Conservation (phyloP, 106 monocot genomes). For the Dactylorhiza incarnata region DNA sequence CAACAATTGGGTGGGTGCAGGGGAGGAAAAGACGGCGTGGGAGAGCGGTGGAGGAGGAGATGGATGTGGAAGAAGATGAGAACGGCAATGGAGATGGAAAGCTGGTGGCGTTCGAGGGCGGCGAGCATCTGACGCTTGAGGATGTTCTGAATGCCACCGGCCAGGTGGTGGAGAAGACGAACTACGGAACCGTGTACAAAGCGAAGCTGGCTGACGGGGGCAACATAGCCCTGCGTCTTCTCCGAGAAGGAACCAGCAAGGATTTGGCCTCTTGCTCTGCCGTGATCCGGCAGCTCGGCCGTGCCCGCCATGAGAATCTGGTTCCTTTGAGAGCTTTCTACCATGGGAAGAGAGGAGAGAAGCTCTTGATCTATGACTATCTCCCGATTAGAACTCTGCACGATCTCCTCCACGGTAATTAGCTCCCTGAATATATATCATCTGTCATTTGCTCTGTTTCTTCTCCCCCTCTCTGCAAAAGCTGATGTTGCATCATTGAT, state of each 20-base stretch:
- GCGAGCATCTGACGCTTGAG: conserved; percentile 81
- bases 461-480: not conserved
- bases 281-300: conserved; percentile 50
- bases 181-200: conserved; percentile 89
- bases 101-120: conserved; percentile 75
- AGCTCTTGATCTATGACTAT: conserved; percentile 92
- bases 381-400: conserved; percentile 51
- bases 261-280: conserved; percentile 50
- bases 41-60: conserved; percentile 25
- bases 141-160: conserved; percentile 89
- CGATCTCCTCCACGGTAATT: conserved; percentile 64
- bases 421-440: not conserved
- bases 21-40: conserved; percentile 41
- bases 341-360: conserved; percentile 86
- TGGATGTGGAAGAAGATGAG: conserved; percentile 25
- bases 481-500: not conserved
- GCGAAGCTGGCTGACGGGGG: conserved; percentile 84
- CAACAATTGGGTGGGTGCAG: conserved; percentile 60
- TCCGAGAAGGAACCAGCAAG: conserved; percentile 71
- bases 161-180: conserved; percentile 92
- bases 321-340: conserved; percentile 78
- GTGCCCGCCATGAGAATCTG: conserved; percentile 74
- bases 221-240: conserved; percentile 55
- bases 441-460: not conserved
- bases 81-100: conserved; percentile 40